Conservation (phyloP, 495 filamentous ascomycete species). For the Aspergillus cristatus region DNA sequence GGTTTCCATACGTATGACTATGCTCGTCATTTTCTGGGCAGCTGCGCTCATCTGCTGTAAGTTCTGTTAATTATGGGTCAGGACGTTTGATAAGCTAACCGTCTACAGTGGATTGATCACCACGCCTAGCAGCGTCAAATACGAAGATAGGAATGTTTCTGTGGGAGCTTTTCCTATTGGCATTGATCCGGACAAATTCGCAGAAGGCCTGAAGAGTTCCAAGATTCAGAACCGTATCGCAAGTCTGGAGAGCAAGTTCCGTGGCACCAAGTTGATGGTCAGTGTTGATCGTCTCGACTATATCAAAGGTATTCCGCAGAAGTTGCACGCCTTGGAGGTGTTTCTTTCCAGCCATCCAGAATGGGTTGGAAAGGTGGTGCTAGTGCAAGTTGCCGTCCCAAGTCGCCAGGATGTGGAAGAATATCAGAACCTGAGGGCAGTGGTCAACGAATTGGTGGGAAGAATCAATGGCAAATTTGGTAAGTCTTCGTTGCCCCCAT, state of each 20-base stretch:
- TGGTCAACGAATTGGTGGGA: constrained; percentile 81
- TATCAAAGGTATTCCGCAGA: constrained; percentile 87
- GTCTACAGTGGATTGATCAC: constrained; percentile 49
- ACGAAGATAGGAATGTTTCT: constrained; percentile 58
- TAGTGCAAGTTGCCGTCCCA: constrained; percentile 84
- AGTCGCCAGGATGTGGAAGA: constrained; percentile 82
- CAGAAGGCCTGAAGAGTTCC: constrained; percentile 60
- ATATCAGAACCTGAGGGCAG: constrained; percentile 77
- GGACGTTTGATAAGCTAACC: not conserved
- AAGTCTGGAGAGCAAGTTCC: constrained; percentile 66
- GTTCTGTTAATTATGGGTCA: constrained; percentile 13
- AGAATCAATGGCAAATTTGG: constrained; percentile 80
- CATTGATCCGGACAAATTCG: constrained; percentile 82
- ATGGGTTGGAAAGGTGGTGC: constrained; percentile 80
- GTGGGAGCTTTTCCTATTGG: constrained; percentile 83
- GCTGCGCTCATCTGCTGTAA: constrained; percentile 70
- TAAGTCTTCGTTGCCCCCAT: constrained; percentile 11
- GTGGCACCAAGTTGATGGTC: constrained; percentile 82
- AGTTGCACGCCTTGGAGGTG: constrained; percentile 77
- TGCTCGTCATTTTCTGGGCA: constrained; percentile 75
- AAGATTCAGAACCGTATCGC: constrained; percentile 69
- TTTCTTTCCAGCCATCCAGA: constrained; percentile 84
- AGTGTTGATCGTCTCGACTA: constrained; percentile 84
- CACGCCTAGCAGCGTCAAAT: constrained; percentile 72
- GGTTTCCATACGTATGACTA: constrained; percentile 91